Percentiles rank a stretch among this genome's conserved stretches.
These are phyloP conservation scores for Ceratobasidium sp. DNA, from an alignment of 1,284 basidiomycete species.

Conservation along the genomic window DNA sequence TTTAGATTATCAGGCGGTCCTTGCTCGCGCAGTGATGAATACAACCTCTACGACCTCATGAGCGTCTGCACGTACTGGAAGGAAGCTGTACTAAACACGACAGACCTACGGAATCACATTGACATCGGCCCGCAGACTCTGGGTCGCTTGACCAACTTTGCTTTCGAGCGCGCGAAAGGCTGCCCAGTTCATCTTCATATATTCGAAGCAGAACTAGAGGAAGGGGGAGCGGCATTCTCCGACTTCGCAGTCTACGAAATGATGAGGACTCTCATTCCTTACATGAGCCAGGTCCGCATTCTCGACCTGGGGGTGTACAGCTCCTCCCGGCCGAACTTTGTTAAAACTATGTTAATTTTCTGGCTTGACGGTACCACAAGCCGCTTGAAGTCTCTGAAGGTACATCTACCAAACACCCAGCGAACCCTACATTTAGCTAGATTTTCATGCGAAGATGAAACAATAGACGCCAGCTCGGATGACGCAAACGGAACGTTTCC, in stretches of 20 bases:
- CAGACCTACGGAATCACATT: neutral
- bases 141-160: neutral
- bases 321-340: neutral
- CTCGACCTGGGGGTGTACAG: neutral
- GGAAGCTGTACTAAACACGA: neutral
- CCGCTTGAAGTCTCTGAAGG: neutral
- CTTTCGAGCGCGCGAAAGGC: neutral
- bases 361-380: neutral
- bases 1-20: neutral
- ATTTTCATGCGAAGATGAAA: neutral
- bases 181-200: neutral
- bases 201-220: neutral
- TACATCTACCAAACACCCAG: neutral
- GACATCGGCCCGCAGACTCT: neutral
- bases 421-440: neutral
- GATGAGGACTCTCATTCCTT: neutral
- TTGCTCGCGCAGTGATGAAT: neutral
- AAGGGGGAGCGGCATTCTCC: too few species aligned
- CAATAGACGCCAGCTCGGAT: neutral
- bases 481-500: neutral
- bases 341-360: neutral
- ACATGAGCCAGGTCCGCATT: neutral
- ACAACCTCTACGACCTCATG: neutral
- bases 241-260: neutral
- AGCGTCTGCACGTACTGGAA: neutral